phyloP scores from a whole-genome alignment of 352 stramenopile genomes.

The Pythium diclinum region DNA sequence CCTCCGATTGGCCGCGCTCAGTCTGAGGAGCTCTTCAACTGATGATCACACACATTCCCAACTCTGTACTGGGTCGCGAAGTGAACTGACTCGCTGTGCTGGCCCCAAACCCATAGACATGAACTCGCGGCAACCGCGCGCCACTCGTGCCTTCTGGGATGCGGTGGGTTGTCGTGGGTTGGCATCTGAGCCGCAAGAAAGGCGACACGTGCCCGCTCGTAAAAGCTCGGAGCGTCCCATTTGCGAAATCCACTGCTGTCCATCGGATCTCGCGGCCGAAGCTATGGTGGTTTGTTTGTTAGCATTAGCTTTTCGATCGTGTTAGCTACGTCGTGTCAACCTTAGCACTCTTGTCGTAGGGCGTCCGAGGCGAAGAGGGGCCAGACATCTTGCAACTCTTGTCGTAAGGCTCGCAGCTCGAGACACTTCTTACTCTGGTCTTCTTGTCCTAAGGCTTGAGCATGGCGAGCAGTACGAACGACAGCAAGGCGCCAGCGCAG shows the following conservation, averaged over 20 bases:
- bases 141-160: not conserved
- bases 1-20: not conserved
- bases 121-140: not conserved
- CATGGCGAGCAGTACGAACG: conserved; percentile 72
- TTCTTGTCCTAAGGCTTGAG: conserved; percentile 46
- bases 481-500: conserved; percentile 68
- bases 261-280: not conserved
- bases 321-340: not conserved
- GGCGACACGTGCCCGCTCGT: not conserved
- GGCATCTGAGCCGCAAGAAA: not conserved
- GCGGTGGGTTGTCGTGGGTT: not conserved
- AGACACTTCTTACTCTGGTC: not conserved
- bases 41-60: not conserved
- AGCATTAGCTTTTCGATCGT: not conserved
- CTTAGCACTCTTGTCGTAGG: not conserved
- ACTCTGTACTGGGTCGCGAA: not conserved
- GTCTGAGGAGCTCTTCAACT: not conserved
- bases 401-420: not conserved
- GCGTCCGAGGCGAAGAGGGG: not conserved
- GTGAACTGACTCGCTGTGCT: not conserved
- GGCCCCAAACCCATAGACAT: conserved; percentile 3
- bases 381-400: not conserved
- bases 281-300: not conserved
- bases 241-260: not conserved
- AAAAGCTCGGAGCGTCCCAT: not conserved